Conservation (phyloP, 129 eudicot species). For the Kitagawia praeruptora region DNA sequence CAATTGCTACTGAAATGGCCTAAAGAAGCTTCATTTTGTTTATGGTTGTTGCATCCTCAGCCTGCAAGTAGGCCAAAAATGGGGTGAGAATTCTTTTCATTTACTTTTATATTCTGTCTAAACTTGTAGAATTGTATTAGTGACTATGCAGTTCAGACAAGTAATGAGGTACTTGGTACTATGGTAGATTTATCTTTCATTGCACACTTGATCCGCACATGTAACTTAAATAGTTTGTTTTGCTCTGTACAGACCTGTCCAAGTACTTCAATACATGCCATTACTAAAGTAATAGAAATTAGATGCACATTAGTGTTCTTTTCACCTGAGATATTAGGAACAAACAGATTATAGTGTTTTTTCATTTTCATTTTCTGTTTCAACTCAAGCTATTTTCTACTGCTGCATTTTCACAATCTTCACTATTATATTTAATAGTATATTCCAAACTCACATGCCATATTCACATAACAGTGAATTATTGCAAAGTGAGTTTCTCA, state of each 20-base stretch:
- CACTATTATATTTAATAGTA: not conserved
- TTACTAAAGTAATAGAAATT: no score
- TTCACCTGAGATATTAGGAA: no score
- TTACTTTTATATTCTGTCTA: not conserved
- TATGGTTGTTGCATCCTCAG: slow-evolving; percentile 94
- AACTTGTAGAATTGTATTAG: not conserved
- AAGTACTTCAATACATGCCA: no score
- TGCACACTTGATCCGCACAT: not conserved
- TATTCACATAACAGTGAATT: slow-evolving; percentile 28
- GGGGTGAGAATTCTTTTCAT: slow-evolving; percentile 36
- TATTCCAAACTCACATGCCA: not conserved
- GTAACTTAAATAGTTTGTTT: no score
- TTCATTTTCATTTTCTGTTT: no score
- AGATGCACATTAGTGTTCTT: no score
- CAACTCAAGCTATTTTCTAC: not conserved
- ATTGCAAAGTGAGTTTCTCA: slow-evolving; percentile 56
- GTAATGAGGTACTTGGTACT: not conserved
- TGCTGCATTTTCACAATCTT: not conserved
- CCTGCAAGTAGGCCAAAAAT: slow-evolving; percentile 77
- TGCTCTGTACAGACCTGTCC: no score
- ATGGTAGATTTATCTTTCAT: not conserved
- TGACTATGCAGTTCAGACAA: not conserved
- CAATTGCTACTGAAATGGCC: slow-evolving; percentile 85
- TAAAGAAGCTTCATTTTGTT: slow-evolving; percentile 97
- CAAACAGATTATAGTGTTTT: not conserved